phyloP scores from a whole-genome alignment of 371 early-diverging fungal species.

The Syncephalis plumigaleata region DNA sequence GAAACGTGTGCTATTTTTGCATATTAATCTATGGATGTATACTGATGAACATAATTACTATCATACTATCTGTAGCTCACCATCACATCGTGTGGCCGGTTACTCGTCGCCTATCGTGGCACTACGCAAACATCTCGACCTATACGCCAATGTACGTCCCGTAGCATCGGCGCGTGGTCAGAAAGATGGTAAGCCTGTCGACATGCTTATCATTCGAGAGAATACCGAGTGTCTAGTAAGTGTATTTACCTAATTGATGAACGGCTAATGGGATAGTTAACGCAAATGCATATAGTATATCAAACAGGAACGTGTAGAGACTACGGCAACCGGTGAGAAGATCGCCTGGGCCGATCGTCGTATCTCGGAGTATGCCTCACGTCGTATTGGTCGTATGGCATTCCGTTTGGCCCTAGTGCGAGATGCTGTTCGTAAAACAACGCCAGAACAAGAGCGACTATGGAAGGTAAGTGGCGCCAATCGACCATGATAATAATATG shows the following conservation, averaged over 20 bases:
- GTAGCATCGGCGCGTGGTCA: slow-evolving; percentile 47
- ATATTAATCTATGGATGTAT: background rate
- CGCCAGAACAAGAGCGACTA: slow-evolving; percentile 30
- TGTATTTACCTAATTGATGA: too few relatives aligned
- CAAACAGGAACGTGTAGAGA: slow-evolving; percentile 59
- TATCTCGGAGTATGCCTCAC: slow-evolving; percentile 74
- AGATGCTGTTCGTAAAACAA: slow-evolving; percentile 35
- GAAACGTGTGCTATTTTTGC: background rate
- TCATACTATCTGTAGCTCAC: slow-evolving; percentile 69
- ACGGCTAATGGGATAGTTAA: background rate
- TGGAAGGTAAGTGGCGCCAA: slow-evolving; percentile 47
- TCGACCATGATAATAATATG: too few relatives aligned
- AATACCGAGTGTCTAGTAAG: slow-evolving; percentile 91
- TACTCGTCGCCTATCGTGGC: slow-evolving; percentile 93
- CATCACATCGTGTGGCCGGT: slow-evolving; percentile 89
- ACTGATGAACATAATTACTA: background rate
- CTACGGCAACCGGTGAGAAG: slow-evolving; percentile 35
- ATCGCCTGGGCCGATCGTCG: slow-evolving; percentile 75
- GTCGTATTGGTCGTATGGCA: slow-evolving; percentile 71
- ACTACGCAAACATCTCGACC: slow-evolving; percentile 75
- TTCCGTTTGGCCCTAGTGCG: slow-evolving; percentile 75
- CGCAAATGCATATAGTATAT: slow-evolving; percentile 61
- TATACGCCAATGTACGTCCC: slow-evolving; percentile 90
- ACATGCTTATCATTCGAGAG: slow-evolving; percentile 90
- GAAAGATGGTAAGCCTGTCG: slow-evolving; percentile 44